Percentiles rank a stretch among this genome's conserved stretches.
phyloP scores from a whole-genome alignment of 2,329 filamentous ascomycete species.

The Sordariomycetes sp. region DNA sequence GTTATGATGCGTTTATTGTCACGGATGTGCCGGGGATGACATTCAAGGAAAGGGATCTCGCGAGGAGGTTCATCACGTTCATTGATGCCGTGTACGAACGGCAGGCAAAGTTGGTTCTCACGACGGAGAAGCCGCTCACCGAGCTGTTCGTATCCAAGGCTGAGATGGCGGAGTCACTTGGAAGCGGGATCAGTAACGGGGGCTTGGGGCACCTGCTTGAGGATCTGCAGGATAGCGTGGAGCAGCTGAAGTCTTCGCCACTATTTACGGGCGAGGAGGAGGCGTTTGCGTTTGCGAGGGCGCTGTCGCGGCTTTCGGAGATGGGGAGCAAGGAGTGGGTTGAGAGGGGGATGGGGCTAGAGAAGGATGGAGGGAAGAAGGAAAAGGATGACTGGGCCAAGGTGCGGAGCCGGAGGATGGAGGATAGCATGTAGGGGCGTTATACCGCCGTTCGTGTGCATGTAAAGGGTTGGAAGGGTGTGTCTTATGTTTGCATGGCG shows the following conservation, averaged over 20 bases:
- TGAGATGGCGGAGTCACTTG: constrained; percentile 50
- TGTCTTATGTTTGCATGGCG: neutral
- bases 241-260: constrained; percentile 69
- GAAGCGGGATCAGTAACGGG: constrained; percentile 11
- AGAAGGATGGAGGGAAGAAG: constrained; percentile 48
- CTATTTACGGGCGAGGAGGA: constrained; percentile 94
- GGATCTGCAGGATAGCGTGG: constrained; percentile 73
- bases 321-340: constrained; percentile 97
- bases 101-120: constrained; percentile 89
- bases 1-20: constrained; percentile 85
- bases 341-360: constrained; percentile 61
- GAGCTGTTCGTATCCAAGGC: constrained; percentile 72
- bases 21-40: constrained; percentile 91
- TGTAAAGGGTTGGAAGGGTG: neutral
- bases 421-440: constrained; percentile 43
- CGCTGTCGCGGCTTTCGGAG: constrained; percentile 70
- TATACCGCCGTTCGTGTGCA: neutral
- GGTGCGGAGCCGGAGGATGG: constrained; percentile 53
- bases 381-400: constrained; percentile 54
- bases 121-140: constrained; percentile 70
- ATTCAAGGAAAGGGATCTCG: constrained; percentile 70
- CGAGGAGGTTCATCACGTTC: constrained; percentile 90
- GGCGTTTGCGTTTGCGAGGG: constrained; percentile 87
- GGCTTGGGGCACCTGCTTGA: constrained; percentile 59
- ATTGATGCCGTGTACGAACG: constrained; percentile 92